A percentile compares a stretch with the other conserved stretches of the same genome.
Conservation (phyloP, 768 basidiomycete species). For the Kwoniella shandongensis region DNA sequence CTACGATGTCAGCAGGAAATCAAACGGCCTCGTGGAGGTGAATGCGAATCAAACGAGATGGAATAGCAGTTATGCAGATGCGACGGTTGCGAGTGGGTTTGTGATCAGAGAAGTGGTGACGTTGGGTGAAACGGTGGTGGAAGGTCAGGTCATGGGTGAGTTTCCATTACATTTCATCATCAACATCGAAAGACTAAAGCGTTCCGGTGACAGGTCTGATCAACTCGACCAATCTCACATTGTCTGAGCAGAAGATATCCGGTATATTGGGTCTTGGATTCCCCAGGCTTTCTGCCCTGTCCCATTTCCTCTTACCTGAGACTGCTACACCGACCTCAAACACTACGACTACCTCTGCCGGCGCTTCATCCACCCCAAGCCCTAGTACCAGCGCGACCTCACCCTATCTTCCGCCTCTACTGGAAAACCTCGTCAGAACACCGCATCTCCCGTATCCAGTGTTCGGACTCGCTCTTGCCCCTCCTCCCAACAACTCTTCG, state of each 20-base stretch:
- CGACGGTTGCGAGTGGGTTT: conserved; percentile 30
- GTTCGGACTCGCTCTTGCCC: conserved; percentile 37
- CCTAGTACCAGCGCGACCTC: conserved; percentile 13
- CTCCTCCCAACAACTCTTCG: conserved; percentile 15
- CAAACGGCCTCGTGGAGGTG: conserved; percentile 19
- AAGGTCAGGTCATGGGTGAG: conserved; percentile 31
- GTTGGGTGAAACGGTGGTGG: conserved; percentile 15
- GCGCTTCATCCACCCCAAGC: conserved; percentile 10
- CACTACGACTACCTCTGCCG: conserved; percentile 1
- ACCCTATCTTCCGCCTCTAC: conserved; percentile 38
- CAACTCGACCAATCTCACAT: conserved; percentile 40
- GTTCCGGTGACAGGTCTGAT: conserved; percentile 28
- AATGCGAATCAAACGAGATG: conserved; percentile 28
- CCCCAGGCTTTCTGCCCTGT: conserved; percentile 31
- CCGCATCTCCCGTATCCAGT: conserved; percentile 38
- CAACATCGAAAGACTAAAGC: not conserved
- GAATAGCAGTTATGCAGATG: conserved; percentile 40
- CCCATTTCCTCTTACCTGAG: conserved; percentile 10
- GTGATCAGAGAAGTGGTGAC: conserved; percentile 28
- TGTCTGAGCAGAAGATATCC: conserved; percentile 33
- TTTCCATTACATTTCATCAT: not conserved
- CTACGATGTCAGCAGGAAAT: conserved; percentile 24
- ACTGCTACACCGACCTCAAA: not conserved
- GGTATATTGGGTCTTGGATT: conserved; percentile 47
- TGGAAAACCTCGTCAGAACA: conserved; percentile 28